Base-by-base conservation (phyloP, 768 basidiomycete species). In the Boletales sp. region DNA sequence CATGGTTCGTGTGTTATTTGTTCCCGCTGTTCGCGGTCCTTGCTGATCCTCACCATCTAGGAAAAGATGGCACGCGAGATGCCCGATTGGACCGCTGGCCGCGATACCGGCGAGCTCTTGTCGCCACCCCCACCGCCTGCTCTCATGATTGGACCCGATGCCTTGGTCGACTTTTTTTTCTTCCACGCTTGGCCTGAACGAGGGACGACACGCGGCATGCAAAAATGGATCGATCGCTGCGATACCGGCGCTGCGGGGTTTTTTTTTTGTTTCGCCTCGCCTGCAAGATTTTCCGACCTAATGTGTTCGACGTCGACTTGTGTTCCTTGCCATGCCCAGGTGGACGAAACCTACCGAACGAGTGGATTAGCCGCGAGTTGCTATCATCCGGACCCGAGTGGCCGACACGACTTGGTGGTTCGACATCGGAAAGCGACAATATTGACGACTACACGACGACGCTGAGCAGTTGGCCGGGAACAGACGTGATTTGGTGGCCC, bases 61-160 rank as follows among this genome's bases (percentile, higher is more conserved):
- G 46, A 3, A 27, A 27, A 29, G 27, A 49, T 18, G 34, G 40
- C 50, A 50, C 48, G 48, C 50, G 50, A 48, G 46, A 21, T 48
- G 45, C 45, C 24, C 24, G 24, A 34, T 35, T 7, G 24, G 24
- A 27, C 24, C 24, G 24, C 24, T 24, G 24, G 24, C 24, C 24
- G 7, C 24, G 24, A 27, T 6, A 5, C 6, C 24, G 24, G 7
- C 5, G 24, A 27, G 7, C 24, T 7, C 24, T 27, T 27, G 7
- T 27, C 24, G 24, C 24, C 24, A 5, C 24, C 4, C 21, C 21
- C 21, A 21, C 2, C 21, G 21, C 4, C 21, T 21, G 21, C 21
- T 2, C 24, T 1, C 1, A 27, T 27, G 24, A 7, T 7, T 5
- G 24, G 24, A 27, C 24, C 24, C 4, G 24, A 7, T 27, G 24